phyloP scores from a whole-genome alignment of 1,284 basidiomycete genomes.

The Uromyces viciae-fabae region DNA sequence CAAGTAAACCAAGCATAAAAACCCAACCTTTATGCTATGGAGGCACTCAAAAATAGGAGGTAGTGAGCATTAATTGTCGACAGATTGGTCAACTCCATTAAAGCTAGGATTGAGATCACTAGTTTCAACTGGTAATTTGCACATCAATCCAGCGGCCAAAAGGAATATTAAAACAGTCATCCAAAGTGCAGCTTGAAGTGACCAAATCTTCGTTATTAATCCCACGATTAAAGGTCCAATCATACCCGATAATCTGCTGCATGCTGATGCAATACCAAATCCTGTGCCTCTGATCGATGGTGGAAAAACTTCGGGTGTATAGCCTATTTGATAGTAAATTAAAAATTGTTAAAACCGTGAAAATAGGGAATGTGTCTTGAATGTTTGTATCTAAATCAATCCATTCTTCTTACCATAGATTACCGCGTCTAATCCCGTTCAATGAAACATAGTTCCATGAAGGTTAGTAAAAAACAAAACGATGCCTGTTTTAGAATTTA shows the following conservation, averaged over 20 bases:
- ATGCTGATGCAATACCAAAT: slow-evolving; percentile 80
- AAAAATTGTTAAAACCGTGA: not conserved
- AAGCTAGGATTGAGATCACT: not conserved
- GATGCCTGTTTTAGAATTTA: not conserved
- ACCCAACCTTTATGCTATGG: not conserved
- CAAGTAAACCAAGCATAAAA: too few relatives aligned
- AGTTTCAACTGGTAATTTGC: slow-evolving; percentile 33
- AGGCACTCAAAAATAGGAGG: not conserved
- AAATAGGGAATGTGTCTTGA: not conserved
- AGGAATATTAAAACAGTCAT: slow-evolving; percentile 68
- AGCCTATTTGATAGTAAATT: slow-evolving; percentile 7
- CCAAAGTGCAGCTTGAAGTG: slow-evolving; percentile 68
- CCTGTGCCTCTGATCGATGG: slow-evolving; percentile 75
- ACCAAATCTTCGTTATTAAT: slow-evolving; percentile 67
- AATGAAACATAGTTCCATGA: not conserved
- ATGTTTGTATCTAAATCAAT: not conserved
- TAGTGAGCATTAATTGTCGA: not conserved
- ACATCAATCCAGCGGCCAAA: slow-evolving; percentile 50
- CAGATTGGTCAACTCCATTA: not conserved
- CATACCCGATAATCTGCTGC: slow-evolving; percentile 87
- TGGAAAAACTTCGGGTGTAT: slow-evolving; percentile 41
- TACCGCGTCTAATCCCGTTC: slow-evolving; percentile 25
- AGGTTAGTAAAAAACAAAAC: not conserved
- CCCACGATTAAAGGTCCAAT: slow-evolving; percentile 82
- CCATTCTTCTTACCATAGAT: slow-evolving; percentile 36